Conservation (phyloP, 2,329 filamentous ascomycete genomes). For the Neonectria hederae region DNA sequence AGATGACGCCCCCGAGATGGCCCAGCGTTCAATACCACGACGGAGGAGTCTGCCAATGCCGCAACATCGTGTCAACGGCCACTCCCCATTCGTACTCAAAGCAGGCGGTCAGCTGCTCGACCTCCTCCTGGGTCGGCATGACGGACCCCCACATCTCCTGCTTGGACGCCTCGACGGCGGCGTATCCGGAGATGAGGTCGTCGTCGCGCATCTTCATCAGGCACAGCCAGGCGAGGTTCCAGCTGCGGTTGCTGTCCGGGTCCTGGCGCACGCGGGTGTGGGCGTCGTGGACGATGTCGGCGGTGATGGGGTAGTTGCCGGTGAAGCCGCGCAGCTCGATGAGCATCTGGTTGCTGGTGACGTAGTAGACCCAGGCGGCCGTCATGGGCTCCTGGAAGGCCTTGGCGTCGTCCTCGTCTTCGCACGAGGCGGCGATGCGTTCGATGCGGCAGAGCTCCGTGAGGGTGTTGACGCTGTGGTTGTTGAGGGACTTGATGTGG, state of each 20-base stretch:
- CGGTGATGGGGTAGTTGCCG: slow-evolving; percentile 72
- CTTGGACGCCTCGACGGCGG: slow-evolving; percentile 67
- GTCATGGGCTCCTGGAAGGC: slow-evolving; percentile 73
- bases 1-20: not conserved
- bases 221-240: slow-evolving; percentile 81
- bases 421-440: slow-evolving; percentile 67
- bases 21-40: slow-evolving; percentile 57
- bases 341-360: slow-evolving; percentile 74
- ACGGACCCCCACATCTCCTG: slow-evolving; percentile 76
- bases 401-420: slow-evolving; percentile 66
- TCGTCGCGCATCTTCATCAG: slow-evolving; percentile 72
- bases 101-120: slow-evolving; percentile 66
- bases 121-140: slow-evolving; percentile 63
- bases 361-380: slow-evolving; percentile 75
- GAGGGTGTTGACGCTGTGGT: slow-evolving; percentile 77
- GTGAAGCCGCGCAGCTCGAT: slow-evolving; percentile 76
- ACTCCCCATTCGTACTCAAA: slow-evolving; percentile 74
- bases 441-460: slow-evolving; percentile 78
- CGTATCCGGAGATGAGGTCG: slow-evolving; percentile 68
- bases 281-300: slow-evolving; percentile 71
- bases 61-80: slow-evolving; percentile 72
- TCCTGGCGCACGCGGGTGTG: slow-evolving; percentile 71
- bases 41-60: slow-evolving; percentile 73
- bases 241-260: slow-evolving; percentile 73
- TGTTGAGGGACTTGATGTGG: slow-evolving; percentile 70